These are phyloP conservation scores for Botryotinia calthae DNA, from an alignment of 2,329 filamentous ascomycete species.

Conservation along the genomic window DNA sequence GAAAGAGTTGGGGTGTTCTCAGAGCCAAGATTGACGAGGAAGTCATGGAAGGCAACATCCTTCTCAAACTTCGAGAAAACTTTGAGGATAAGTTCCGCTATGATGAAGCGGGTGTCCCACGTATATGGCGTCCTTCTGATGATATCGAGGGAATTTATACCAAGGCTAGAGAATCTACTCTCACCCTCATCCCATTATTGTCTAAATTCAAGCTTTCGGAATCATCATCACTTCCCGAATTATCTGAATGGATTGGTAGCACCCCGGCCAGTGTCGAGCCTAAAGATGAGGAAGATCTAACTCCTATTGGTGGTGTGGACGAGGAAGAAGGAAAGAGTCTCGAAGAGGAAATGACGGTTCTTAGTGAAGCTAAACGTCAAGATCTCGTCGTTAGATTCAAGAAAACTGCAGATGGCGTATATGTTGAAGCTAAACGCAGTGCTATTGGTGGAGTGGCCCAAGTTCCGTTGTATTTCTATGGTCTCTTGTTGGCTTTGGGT, in stretches of 20 bases:
- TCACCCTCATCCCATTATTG: slow-evolving; percentile 85
- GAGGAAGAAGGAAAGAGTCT: slow-evolving; percentile 92
- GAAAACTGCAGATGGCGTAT: slow-evolving; percentile 96
- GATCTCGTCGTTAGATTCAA: slow-evolving; percentile 94
- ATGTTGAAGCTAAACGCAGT: slow-evolving; percentile 95
- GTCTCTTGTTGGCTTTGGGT: slow-evolving; percentile 81
- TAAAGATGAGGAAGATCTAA: slow-evolving; percentile 85
- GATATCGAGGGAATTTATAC: slow-evolving; percentile 97
- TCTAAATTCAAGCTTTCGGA: slow-evolving; percentile 76
- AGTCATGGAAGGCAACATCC: slow-evolving; percentile 94
- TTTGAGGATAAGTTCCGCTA: slow-evolving; percentile 99
- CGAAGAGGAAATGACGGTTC: slow-evolving; percentile 94
- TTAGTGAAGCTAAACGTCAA: slow-evolving; percentile 84
- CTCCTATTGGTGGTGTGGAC: slow-evolving; percentile 88
- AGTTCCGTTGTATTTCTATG: slow-evolving; percentile 93
- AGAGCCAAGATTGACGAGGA: slow-evolving; percentile 92
- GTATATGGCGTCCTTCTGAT: slow-evolving; percentile 94
- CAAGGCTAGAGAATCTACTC: slow-evolving; percentile 84
- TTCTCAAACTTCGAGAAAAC: slow-evolving; percentile 94
- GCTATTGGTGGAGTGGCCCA: slow-evolving; percentile 94
- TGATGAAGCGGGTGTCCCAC: slow-evolving; percentile 87
- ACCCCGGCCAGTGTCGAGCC: slow-evolving; percentile 71
- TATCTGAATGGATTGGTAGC: slow-evolving; percentile 78
- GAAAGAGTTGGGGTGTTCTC: slow-evolving; percentile 92
- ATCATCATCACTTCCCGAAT: slow-evolving; percentile 74